Evolutionary conservation across 2,329 filamentous ascomycete genomes (phyloP), one percentile per base, ranked within the genome.

Genomic region (Fusarium chaquense): DNA sequence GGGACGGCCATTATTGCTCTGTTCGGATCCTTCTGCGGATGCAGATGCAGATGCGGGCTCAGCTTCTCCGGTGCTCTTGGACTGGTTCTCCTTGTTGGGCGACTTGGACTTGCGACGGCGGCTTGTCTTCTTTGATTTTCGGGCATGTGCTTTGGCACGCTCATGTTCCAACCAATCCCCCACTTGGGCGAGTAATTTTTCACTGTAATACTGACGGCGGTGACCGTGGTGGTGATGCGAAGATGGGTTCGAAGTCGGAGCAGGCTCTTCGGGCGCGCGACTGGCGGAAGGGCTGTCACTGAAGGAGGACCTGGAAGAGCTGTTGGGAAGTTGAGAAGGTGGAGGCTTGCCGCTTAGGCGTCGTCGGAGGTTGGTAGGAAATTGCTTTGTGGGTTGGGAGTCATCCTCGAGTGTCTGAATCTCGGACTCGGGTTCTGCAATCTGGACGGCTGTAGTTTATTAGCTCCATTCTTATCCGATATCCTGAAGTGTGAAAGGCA

Each of bases 101-200:
- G 79, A 80, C 62, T 79, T 80, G 56, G 80, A 79, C 76, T 81
- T 84, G 72, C 80, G 83, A 65, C 78, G 65, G 35, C 70, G 82
- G 38, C 82, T 65, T 30, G 83, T 62, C 53, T 72, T 74, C 63
- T 74, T 83, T 4, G 56, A 64, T 71, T 76, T 85, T 75, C 85
- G 88, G 52, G 85, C 84, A 12, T 84, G 80, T 40, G 86, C 85
- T 72, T 89, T 89, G 33, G 84, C 81, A 76, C 90, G 91, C 80
- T 98, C 94, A 51, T 90, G 87, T 72, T 94, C 89, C 40, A 98
- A 82, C 95, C 95, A 98, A 70, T 93, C 89, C 28, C 88, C 86
- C 16, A 98, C 89, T 76, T 97, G 93, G 22, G 89, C 85, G 30
- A 96, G 81, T 10, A 97, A 79, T 68, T 84, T 87, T 71, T 89